phyloP scores from a whole-genome alignment of 306 rosid species.

The Cercis canadensis region DNA sequence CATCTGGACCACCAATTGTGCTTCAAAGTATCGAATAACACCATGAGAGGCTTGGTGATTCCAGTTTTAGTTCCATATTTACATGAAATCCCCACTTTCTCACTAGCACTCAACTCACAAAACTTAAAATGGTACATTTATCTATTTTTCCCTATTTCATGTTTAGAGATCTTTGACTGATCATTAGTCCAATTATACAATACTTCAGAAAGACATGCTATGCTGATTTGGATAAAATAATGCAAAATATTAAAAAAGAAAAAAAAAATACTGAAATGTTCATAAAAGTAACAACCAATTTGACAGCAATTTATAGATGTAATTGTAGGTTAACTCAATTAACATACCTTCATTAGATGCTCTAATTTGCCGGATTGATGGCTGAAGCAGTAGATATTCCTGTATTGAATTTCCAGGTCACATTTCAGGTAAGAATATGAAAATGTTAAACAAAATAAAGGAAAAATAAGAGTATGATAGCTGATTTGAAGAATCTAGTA shows the following conservation, averaged over 20 bases:
- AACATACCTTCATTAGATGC: constrained; percentile 94
- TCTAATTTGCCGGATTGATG: constrained; percentile 93
- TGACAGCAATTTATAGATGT: constrained; percentile 18
- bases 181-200: too few relatives aligned
- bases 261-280: not conserved
- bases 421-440: constrained; percentile 30
- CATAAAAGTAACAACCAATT: not conserved
- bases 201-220: too few relatives aligned
- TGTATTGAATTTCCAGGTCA: constrained; percentile 43
- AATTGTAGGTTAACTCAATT: constrained; percentile 29
- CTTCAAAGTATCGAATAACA: constrained; percentile 3
- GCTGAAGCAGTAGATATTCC: constrained; percentile 98
- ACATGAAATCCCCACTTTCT: not conserved
- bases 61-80: constrained; percentile 9
- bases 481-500: too few relatives aligned
- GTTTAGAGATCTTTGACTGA: too few relatives aligned
- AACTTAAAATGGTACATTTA: constrained; percentile 13
- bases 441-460: constrained; percentile 1
- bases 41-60: not conserved
- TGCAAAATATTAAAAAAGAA: not conserved
- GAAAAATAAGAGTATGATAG: too few relatives aligned
- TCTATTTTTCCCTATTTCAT: too few relatives aligned
- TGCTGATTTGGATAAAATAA: not conserved
- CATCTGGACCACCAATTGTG: not conserved
- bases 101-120: constrained; percentile 1